Evolutionary conservation across 768 basidiomycete genomes (phyloP).

Genomic region (Russula brevipes): DNA sequence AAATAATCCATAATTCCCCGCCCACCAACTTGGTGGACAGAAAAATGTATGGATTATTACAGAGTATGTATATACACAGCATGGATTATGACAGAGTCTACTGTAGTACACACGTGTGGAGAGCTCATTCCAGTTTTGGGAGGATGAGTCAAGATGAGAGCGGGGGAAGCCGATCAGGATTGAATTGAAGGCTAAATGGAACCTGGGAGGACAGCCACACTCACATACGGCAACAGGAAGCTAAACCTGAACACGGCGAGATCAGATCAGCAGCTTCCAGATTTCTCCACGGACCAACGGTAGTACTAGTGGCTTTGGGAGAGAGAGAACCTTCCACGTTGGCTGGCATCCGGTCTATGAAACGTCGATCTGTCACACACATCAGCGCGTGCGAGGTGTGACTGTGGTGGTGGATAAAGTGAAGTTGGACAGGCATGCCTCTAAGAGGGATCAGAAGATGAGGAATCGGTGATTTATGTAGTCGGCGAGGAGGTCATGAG

Average conservation of each 20-base stretch:
- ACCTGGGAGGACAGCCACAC: not conserved
- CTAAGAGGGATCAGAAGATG: not conserved
- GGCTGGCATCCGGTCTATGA: not conserved
- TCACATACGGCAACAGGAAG: not conserved
- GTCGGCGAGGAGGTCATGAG: conserved; percentile 11
- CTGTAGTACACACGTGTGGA: not conserved
- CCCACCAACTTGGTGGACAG: too few species aligned
- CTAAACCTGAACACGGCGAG: not conserved
- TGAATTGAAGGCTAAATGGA: not conserved
- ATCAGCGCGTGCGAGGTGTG: not conserved
- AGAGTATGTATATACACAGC: too few species aligned
- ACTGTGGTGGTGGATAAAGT: not conserved
- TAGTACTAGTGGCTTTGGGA: not conserved
- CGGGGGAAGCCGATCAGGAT: conserved; percentile 2
- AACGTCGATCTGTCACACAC: not conserved
- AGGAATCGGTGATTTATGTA: not conserved
- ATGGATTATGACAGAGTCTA: too few species aligned
- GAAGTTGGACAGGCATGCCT: not conserved
- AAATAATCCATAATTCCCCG: too few species aligned
- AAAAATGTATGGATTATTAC: too few species aligned
- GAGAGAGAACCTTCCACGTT: not conserved
- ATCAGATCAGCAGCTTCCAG: not conserved
- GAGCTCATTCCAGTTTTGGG: not conserved
- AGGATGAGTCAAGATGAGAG: not conserved
- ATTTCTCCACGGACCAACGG: not conserved